Conservation (phyloP, 1,139 yeast species). For the Magnusiomyces magnusii region DNA sequence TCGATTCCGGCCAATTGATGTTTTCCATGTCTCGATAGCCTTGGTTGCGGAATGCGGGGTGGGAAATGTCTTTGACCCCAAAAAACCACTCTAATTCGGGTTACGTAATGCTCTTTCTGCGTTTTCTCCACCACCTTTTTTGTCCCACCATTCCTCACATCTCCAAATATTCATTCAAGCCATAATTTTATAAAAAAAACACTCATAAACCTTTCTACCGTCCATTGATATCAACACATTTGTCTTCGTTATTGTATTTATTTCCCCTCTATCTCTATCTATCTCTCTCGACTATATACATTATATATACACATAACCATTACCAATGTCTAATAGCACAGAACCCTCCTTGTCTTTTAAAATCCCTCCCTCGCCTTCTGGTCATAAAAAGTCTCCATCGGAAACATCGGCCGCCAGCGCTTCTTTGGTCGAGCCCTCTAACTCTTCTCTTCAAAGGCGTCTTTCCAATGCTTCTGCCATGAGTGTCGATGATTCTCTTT, state of each 20-base stretch:
- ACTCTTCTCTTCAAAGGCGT: slow-evolving; percentile 16
- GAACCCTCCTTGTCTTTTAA: not conserved
- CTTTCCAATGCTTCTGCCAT: slow-evolving; percentile 28
- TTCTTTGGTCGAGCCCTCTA: slow-evolving; percentile 20
- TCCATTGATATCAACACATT: not conserved
- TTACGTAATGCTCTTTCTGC: not conserved
- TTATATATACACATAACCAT: no score
- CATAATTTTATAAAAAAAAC: not conserved
- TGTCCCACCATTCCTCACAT: not conserved
- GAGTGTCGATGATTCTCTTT: slow-evolving; percentile 12
- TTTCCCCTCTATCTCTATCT: not conserved
- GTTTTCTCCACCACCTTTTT: not conserved
- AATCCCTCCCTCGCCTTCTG: not conserved
- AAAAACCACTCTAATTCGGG: not conserved
- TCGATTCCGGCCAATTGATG: no score
- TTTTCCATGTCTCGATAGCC: no score
- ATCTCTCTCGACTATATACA: no score
- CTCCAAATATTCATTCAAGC: not conserved
- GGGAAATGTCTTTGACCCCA: not conserved
- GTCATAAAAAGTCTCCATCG: not conserved
- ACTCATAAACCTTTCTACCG: not conserved
- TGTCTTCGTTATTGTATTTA: not conserved
- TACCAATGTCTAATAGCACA: not conserved
- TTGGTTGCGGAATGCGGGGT: no score
- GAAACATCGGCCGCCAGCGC: not conserved